Conservation (phyloP, 2,329 filamentous ascomycete species). For the Hypoxylon rubiginosum region DNA sequence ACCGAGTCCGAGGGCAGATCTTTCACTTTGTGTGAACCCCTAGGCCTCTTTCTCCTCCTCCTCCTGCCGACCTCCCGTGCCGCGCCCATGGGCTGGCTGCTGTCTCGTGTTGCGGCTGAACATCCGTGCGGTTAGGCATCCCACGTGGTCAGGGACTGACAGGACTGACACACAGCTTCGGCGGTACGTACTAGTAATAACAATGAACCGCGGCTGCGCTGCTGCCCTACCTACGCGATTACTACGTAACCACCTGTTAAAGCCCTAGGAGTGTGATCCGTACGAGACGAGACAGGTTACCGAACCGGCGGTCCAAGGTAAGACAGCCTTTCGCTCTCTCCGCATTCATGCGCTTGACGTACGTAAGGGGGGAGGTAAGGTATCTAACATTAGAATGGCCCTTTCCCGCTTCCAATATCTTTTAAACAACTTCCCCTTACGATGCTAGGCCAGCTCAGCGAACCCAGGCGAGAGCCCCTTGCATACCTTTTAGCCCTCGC, state of each 20-base stretch:
- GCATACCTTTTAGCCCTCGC: conserved; percentile 8
- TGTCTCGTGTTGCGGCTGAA: conserved; percentile 30
- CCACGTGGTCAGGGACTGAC: conserved; percentile 21
- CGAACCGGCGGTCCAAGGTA: background rate
- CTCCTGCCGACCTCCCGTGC: conserved; percentile 12
- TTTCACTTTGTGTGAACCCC: conserved; percentile 13
- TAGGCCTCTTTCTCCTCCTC: too few species aligned
- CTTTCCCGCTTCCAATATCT: background rate
- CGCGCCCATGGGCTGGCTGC: background rate
- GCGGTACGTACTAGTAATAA: background rate
- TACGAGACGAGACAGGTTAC: background rate
- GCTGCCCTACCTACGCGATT: background rate
- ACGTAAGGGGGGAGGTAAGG: background rate
- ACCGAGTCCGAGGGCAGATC: conserved; percentile 11
- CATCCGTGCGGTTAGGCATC: conserved; percentile 29
- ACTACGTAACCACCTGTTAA: background rate
- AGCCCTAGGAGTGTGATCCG: background rate
- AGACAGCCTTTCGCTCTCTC: too few species aligned
- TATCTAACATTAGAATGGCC: background rate
- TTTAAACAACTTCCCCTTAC: background rate
- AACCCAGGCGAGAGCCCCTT: conserved; percentile 26
- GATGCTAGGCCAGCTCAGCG: background rate
- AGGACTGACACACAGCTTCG: conserved; percentile 1
- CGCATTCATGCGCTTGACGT: background rate
- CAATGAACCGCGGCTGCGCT: conserved; percentile 9